A percentile compares a stretch with the other conserved stretches of the same genome.
phyloP scores from a whole-genome alignment of 1,139 yeast species.

The Yamadazyma spencermartinsiae region DNA sequence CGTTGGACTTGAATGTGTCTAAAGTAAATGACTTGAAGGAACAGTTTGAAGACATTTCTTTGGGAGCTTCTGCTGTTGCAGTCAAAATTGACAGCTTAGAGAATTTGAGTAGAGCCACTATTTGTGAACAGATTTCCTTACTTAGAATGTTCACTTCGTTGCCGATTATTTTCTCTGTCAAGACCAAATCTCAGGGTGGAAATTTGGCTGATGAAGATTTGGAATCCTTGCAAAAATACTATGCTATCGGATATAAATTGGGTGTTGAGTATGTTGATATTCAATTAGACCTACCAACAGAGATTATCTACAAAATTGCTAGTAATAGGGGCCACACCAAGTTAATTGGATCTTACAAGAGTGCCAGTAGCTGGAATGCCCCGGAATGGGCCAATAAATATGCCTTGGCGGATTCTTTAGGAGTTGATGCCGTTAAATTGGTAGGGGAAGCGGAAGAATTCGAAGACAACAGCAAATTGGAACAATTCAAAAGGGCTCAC shows the following conservation, averaged over 20 bases:
- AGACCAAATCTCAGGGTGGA: slow-evolving; percentile 84
- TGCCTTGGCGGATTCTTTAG: slow-evolving; percentile 61
- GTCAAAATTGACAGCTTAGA: slow-evolving; percentile 74
- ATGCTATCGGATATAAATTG: slow-evolving; percentile 64
- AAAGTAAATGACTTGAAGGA: slow-evolving; percentile 45
- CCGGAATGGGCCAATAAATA: slow-evolving; percentile 76
- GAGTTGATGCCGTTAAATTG: slow-evolving; percentile 77
- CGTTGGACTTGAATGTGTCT: slow-evolving; percentile 66
- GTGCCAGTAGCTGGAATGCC: slow-evolving; percentile 61
- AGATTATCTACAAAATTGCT: slow-evolving; percentile 29
- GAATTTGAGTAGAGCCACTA: slow-evolving; percentile 46
- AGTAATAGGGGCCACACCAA: slow-evolving; percentile 56
- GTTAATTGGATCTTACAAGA: slow-evolving; percentile 74
- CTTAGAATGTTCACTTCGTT: slow-evolving; percentile 61
- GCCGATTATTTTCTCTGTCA: slow-evolving; percentile 80
- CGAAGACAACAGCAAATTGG: slow-evolving; percentile 70
- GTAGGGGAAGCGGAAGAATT: slow-evolving; percentile 72
- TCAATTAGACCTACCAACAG: slow-evolving; percentile 46
- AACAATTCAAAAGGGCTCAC: slow-evolving; percentile 60
- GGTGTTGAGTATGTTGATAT: slow-evolving; percentile 60
- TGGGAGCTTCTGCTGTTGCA: slow-evolving; percentile 82
- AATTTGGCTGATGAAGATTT: slow-evolving; percentile 44
- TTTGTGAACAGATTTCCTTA: slow-evolving; percentile 72
- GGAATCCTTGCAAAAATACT: slow-evolving; percentile 50
- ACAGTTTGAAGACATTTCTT: slow-evolving; percentile 32